phyloP scores from a whole-genome alignment of 768 basidiomycete species.

The Trametes sanguinea region DNA sequence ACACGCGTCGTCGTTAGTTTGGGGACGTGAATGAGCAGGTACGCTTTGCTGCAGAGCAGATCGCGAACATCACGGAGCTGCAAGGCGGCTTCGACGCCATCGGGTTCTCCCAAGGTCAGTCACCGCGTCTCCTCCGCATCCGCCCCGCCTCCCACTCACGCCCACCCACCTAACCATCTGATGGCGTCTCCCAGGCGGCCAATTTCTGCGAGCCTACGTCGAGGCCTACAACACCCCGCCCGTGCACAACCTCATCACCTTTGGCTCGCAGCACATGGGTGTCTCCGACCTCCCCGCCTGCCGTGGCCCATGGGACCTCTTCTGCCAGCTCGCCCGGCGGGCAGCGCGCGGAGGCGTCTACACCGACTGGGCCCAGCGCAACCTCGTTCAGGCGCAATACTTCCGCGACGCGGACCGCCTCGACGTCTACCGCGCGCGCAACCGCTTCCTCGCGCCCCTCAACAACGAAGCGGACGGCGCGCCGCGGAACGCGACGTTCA shows the following conservation, averaged over 20 bases:
- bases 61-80: constrained; percentile 65
- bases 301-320: constrained; percentile 53
- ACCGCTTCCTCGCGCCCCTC: constrained; percentile 70
- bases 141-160: neutral
- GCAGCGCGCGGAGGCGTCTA: constrained; percentile 68
- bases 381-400: constrained; percentile 86
- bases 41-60: constrained; percentile 60
- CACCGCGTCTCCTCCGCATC: neutral
- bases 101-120: constrained; percentile 81
- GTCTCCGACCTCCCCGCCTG: constrained; percentile 76
- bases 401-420: constrained; percentile 73
- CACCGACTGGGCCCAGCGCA: constrained; percentile 70
- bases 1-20: constrained; percentile 48
- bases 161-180: no score
- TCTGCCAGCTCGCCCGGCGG: constrained; percentile 68
- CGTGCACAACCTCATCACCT: constrained; percentile 80
- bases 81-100: constrained; percentile 78
- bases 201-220: constrained; percentile 84
- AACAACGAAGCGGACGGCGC: constrained; percentile 65
- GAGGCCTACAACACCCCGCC: constrained; percentile 75
- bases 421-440: constrained; percentile 56
- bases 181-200: constrained; percentile 53
- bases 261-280: constrained; percentile 88
- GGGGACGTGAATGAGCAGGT: constrained; percentile 78
- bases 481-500: constrained; percentile 60